Conservation (phyloP, 2,329 filamentous ascomycete genomes). For the Apiospora rasikravindrae region DNA sequence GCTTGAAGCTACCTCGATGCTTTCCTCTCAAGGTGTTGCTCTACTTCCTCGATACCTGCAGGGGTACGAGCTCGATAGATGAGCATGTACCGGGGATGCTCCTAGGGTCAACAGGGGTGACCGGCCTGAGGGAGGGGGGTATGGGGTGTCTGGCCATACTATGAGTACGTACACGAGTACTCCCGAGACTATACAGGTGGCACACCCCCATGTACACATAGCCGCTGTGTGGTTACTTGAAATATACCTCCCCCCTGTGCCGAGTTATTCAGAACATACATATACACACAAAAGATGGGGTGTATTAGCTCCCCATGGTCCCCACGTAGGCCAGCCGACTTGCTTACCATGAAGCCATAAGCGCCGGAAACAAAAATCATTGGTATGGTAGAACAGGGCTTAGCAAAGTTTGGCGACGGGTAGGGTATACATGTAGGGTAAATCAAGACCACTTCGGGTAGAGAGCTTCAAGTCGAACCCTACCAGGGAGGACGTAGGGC, state of each 20-base stretch:
- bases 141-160: background rate
- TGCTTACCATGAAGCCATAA: constrained; percentile 6
- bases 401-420: background rate
- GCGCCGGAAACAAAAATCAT: background rate
- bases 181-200: background rate
- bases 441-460: constrained; percentile 2
- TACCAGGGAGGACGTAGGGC: constrained; percentile 9
- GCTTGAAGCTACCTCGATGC: background rate
- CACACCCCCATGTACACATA: constrained; percentile 15
- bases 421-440: constrained; percentile 3
- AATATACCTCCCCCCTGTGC: background rate
- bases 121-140: background rate
- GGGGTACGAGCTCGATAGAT: constrained; percentile 2
- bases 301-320: background rate
- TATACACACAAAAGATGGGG: background rate
- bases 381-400: constrained; percentile 9
- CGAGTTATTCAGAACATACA: background rate
- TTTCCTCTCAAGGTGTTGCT: constrained; percentile 4
- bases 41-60: background rate
- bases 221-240: constrained; percentile 7
- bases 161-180: constrained; percentile 8
- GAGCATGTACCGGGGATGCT: constrained; percentile 9
- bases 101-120: constrained; percentile 1
- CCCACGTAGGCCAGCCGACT: background rate
- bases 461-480: background rate